These are phyloP conservation scores for Neophaeococcomyces aloes DNA, from an alignment of 2,329 filamentous ascomycete species.

Conservation along the genomic window DNA sequence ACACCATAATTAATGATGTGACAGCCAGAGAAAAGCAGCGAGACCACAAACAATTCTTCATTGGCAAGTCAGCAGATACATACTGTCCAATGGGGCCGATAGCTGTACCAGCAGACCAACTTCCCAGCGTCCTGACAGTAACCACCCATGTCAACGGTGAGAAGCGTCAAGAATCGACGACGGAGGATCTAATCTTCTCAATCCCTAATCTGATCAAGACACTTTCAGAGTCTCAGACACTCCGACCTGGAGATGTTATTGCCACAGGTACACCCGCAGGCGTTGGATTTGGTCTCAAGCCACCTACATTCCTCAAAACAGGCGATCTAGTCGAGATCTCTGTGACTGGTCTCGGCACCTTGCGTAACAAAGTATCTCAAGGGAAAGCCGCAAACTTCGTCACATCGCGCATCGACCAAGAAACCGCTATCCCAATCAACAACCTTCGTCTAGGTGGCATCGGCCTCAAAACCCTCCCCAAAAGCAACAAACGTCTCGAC, in stretches of 20 bases:
- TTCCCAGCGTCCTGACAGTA: conserved; percentile 34
- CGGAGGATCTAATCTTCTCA: conserved; percentile 41
- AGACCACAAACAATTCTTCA: conserved; percentile 51
- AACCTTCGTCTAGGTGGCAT: conserved; percentile 20
- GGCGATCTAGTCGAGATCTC: conserved; percentile 33
- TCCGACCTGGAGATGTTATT: conserved; percentile 42
- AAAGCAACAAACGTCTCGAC: conserved; percentile 33
- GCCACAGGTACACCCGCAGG: conserved; percentile 36
- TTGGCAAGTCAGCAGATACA: conserved; percentile 48
- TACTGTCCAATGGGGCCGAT: conserved; percentile 49
- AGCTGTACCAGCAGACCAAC: conserved; percentile 38
- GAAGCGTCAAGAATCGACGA: conserved; percentile 39
- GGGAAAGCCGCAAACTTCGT: conserved; percentile 22
- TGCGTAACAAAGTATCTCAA: conserved; percentile 32
- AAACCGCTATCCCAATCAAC: conserved; percentile 23
- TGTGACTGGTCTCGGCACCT: conserved; percentile 32
- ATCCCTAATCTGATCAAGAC: conserved; percentile 39
- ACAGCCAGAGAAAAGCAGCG: conserved; percentile 44
- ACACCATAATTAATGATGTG: conserved; percentile 48
- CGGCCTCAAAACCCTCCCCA: conserved; percentile 29
- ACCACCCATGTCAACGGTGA: conserved; percentile 43
- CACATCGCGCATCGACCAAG: conserved; percentile 17
- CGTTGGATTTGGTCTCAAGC: conserved; percentile 37
- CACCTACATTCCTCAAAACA: conserved; percentile 30
- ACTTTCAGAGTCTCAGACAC: conserved; percentile 40